Base-by-base conservation (phyloP, 2,329 filamentous ascomycete species). In the Emergomyces orientalis region DNA sequence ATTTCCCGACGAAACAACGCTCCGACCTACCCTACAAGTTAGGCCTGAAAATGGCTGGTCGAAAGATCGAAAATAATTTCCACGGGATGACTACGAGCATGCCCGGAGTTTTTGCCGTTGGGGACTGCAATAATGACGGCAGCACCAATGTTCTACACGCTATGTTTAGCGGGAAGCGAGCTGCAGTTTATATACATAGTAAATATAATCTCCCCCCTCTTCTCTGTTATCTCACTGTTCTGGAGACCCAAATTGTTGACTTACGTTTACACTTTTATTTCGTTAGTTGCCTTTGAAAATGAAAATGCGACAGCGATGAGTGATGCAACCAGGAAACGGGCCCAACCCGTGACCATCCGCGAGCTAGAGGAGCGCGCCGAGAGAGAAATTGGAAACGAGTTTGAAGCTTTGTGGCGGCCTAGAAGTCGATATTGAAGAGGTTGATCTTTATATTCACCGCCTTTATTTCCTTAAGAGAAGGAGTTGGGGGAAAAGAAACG, bases 141-240 rank as follows among this genome's bases (percentile, higher is more conserved):
- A 75, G 77, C 9, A 86, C 83, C 2, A 87, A 86, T 65, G 80
- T 86, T 0, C 83, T 83, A 0, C 84, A 86, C 65, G 84, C 85
- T 0, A 78, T 87, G 68, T 86, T 77, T 68, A 81, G 75, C 14
- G 84, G 84, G 2, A 87, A 87, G 77, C 72, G 79, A 37, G 76
- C 83, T 0, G 84, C 82, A 5, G 83, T 87, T 0, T 84, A 74
- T 58, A 63, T 84, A 4, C 84, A 87, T 66, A 78, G 83, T 84
- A 69, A 75, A 81, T 74, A 17, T 57, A 25, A 6, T 43, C 17
- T 41, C 22, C 3, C 14, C 34, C 22, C 37, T n/a, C 30, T 58
- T 19, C 27, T 30, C 37, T 1, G 3, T 7, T 57, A 5, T 25
- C 55, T 30, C 25, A 13, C 13, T 55, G 25, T 52, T 52, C 49